Conservation (phyloP, 2,329 filamentous ascomycete species). For the Hirsutella minnesotensis region DNA sequence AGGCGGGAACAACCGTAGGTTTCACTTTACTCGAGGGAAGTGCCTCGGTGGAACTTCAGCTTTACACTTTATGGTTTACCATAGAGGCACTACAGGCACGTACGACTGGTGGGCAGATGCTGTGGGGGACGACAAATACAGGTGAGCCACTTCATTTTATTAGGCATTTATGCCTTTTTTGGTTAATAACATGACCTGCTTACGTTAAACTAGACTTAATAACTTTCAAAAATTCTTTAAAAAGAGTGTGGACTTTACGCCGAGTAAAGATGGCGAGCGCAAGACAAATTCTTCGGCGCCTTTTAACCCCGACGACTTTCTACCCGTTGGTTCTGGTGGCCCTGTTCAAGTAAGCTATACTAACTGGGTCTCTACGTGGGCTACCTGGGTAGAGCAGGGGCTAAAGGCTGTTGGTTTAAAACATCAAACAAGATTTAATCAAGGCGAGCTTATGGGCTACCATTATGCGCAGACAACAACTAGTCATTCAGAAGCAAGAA, state of each 20-base stretch:
- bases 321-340: slow-evolving; percentile 5
- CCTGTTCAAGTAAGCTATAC: slow-evolving; percentile 15
- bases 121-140: slow-evolving; percentile 16
- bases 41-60: slow-evolving; percentile 25
- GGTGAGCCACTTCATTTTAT: slow-evolving; percentile 2
- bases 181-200: neutral
- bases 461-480: slow-evolving; percentile 11
- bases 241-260: slow-evolving; percentile 12
- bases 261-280: slow-evolving; percentile 10
- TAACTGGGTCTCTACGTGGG: slow-evolving; percentile 13
- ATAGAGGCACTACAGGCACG: slow-evolving; percentile 19
- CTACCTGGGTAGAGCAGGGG: slow-evolving; percentile 10
- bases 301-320: slow-evolving; percentile 16
- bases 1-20: slow-evolving; percentile 8
- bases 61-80: slow-evolving; percentile 23
- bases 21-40: slow-evolving; percentile 25
- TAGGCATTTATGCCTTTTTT: neutral
- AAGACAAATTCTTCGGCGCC: slow-evolving; percentile 9
- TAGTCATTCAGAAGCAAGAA: slow-evolving; percentile 8
- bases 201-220: slow-evolving; percentile 3
- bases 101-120: slow-evolving; percentile 15
- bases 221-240: slow-evolving; percentile 16
- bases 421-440: slow-evolving; percentile 9
- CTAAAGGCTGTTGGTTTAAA: slow-evolving; percentile 15
- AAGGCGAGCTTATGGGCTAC: slow-evolving; percentile 13